Evolutionary conservation across 805 yeast genomes (phyloP).

Genomic region (Lachancea nothofagi): DNA sequence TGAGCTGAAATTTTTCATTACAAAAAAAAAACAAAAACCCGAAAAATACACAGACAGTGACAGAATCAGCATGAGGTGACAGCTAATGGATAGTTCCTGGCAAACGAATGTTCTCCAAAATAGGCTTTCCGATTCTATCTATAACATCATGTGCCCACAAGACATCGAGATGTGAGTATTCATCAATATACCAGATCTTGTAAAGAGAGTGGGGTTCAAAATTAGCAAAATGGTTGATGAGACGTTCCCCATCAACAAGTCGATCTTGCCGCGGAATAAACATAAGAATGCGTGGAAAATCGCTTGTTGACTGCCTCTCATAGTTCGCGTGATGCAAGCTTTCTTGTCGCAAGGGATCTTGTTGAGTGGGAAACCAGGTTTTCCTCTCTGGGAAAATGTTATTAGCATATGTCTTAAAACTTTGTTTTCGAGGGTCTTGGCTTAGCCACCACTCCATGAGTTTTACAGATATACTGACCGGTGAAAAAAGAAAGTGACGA

Average conservation of each 20-base stretch:
- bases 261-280: constrained; percentile 70
- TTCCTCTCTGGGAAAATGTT: constrained; percentile 45
- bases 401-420: constrained; percentile 35
- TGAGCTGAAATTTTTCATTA: constrained; percentile 11
- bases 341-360: constrained; percentile 11
- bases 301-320: constrained; percentile 33
- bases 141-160: constrained; percentile 83
- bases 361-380: constrained; percentile 47
- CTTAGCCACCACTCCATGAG: constrained; percentile 93
- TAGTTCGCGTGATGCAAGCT: constrained; percentile 22
- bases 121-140: constrained; percentile 53
- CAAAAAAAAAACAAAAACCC: not conserved
- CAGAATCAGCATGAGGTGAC: not conserved
- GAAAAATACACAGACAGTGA: not conserved
- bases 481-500: constrained; percentile 79
- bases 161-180: constrained; percentile 84
- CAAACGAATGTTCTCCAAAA: constrained; percentile 29
- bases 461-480: constrained; percentile 72
- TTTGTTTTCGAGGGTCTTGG: constrained; percentile 35
- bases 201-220: constrained; percentile 42
- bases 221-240: constrained; percentile 57
- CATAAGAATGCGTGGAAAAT: constrained; percentile 55
- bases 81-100: not conserved
- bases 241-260: constrained; percentile 68
- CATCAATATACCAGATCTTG: constrained; percentile 40